These are phyloP conservation scores for Suillus variegatus DNA, from an alignment of 768 basidiomycete species.

Conservation along the genomic window DNA sequence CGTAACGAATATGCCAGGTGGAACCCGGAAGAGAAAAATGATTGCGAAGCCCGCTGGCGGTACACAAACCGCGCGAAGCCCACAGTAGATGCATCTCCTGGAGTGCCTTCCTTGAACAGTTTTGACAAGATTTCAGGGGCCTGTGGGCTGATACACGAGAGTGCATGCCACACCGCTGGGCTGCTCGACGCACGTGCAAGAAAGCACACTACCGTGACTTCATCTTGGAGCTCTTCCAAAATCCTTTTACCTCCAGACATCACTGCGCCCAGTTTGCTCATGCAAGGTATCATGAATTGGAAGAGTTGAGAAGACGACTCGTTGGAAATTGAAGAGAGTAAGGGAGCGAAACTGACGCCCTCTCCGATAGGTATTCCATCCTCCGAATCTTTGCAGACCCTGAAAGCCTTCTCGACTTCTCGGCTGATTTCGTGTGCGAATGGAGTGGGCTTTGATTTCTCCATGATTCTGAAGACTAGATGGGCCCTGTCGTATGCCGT, in stretches of 20 bases:
- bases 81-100: conserved; percentile 10
- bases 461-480: not conserved
- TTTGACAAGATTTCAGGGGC: not conserved
- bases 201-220: not conserved
- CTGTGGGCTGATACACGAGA: not conserved
- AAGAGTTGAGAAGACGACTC: conserved; percentile 17
- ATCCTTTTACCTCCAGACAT: not conserved
- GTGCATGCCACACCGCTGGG: not conserved
- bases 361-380: not conserved
- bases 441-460: not conserved
- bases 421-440: not conserved
- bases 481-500: not conserved
- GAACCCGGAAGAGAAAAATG: not conserved
- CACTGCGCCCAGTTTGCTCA: conserved; percentile 9
- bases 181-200: not conserved
- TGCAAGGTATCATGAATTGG: conserved; percentile 31
- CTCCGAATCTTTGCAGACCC: not conserved
- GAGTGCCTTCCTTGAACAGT: not conserved
- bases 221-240: conserved; percentile 6
- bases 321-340: not conserved
- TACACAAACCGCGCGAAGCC: conserved; percentile 33
- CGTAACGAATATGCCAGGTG: not conserved
- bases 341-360: not conserved
- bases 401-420: not conserved
- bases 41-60: conserved; percentile 16